Percentiles rank a stretch among this genome's conserved stretches.
These are phyloP conservation scores for Trichoderma koningiopsis DNA, from an alignment of 2,329 filamentous ascomycete genomes.

Conservation along the genomic window DNA sequence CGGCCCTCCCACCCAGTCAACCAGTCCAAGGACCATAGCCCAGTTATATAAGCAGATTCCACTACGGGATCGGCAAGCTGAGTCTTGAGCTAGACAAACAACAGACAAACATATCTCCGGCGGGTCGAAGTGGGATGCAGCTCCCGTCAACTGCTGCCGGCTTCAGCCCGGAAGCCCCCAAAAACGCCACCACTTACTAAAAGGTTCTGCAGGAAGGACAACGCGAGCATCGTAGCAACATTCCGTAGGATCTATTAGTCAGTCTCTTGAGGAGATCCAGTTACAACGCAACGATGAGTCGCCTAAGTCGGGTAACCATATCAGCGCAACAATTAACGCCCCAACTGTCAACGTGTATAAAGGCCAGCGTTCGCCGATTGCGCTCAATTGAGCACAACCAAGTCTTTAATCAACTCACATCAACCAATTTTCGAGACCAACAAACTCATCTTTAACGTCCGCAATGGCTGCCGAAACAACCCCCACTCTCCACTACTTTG, in stretches of 20 bases:
- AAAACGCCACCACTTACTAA: not conserved
- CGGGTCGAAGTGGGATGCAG: not conserved
- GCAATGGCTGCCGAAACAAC: constrained; percentile 4
- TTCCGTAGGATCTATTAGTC: not conserved
- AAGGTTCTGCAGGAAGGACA: not conserved
- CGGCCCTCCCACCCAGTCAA: too few relatives aligned
- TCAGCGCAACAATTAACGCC: not conserved
- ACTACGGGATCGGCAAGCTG: not conserved
- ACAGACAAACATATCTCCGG: not conserved
- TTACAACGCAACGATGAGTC: not conserved
- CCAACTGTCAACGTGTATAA: not conserved
- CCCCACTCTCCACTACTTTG: constrained; percentile 14
- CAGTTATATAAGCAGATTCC: not conserved
- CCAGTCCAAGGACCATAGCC: too few relatives aligned
- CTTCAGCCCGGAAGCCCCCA: not conserved
- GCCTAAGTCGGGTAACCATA: not conserved
- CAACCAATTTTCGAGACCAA: not conserved
- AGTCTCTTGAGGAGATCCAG: not conserved
- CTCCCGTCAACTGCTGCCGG: not conserved
- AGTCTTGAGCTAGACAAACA: not conserved
- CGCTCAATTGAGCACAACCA: not conserved
- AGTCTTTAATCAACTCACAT: not conserved
- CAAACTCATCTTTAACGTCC: not conserved
- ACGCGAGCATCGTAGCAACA: not conserved
- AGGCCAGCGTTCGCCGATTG: not conserved